phyloP scores from a whole-genome alignment of 2,329 filamentous ascomycete genomes.

The Aspergillus arachidicola region DNA sequence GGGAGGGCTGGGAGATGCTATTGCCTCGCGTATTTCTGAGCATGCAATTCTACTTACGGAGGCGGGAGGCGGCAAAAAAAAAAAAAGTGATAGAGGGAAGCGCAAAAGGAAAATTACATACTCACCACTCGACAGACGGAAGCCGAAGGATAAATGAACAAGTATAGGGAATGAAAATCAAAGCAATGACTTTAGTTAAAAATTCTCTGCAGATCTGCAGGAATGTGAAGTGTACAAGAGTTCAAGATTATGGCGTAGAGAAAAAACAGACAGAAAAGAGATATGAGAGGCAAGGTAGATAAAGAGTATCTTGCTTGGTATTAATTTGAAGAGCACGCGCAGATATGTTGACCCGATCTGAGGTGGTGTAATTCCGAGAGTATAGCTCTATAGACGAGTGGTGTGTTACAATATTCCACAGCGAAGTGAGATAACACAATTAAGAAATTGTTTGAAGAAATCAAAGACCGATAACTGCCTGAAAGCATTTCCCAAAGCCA shows the following conservation, averaged over 20 bases:
- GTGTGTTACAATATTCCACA: neutral
- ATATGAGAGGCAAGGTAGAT: constrained; percentile 3
- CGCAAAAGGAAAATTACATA: constrained; percentile 7
- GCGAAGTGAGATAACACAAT: neutral
- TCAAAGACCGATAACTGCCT: neutral
- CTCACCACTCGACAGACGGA: neutral
- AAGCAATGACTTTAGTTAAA: neutral
- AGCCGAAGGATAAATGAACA: no score
- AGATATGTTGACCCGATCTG: constrained; percentile 11
- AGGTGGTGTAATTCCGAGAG: constrained; percentile 5
- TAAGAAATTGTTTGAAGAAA: no score
- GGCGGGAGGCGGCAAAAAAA: constrained; percentile 15
- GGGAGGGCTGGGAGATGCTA: constrained; percentile 37
- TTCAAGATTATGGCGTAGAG: neutral
- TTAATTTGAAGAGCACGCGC: constrained; percentile 7
- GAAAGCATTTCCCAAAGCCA: neutral
- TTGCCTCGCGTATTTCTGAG: constrained; percentile 39
- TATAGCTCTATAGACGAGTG: constrained; percentile 7
- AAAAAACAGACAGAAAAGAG: constrained; percentile 15
- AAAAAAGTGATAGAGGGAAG: constrained; percentile 7
- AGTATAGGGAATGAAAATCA: neutral
- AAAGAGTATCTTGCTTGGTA: neutral
- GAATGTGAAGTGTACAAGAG: constrained; percentile 1
- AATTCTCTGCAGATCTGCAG: constrained; percentile 12
- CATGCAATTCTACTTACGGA: constrained; percentile 27